Percentiles rank a stretch among this genome's conserved stretches.
Evolutionary conservation across 306 rosid species (phyloP).

Genomic region (Spatholobus suberectus): DNA sequence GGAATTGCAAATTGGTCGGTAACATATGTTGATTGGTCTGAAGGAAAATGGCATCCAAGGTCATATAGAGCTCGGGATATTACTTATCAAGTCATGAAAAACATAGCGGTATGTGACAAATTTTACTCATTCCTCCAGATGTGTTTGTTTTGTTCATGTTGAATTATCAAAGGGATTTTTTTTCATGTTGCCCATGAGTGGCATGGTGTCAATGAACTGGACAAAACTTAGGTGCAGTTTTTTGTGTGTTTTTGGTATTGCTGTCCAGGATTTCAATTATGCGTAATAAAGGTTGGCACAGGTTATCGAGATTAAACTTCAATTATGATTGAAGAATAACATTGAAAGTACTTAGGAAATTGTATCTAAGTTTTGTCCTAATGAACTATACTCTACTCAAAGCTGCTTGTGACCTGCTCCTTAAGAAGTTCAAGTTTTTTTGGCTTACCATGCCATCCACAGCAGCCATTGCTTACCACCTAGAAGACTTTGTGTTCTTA

Average conservation of each 20-base stretch:
- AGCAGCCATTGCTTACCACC: background rate
- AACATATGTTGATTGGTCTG: conserved; percentile 98
- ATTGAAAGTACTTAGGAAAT: background rate
- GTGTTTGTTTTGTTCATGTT: background rate
- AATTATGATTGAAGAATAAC: background rate
- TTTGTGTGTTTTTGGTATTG: background rate
- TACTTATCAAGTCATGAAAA: conserved; percentile 63
- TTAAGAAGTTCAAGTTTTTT: background rate
- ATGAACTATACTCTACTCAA: background rate
- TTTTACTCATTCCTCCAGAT: conserved; percentile 10
- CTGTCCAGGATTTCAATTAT: background rate
- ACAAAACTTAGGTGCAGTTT: background rate
- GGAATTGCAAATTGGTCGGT: conserved; percentile 97
- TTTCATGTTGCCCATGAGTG: background rate
- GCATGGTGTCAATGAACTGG: background rate
- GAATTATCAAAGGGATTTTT: background rate
- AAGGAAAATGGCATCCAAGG: conserved; percentile 96
- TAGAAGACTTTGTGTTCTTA: too few relatives aligned
- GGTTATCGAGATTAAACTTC: background rate
- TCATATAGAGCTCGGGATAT: conserved; percentile 73
- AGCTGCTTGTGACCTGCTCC: background rate
- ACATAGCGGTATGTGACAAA: conserved; percentile 83
- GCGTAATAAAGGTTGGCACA: background rate
- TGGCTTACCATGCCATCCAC: background rate
- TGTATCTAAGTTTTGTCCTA: background rate